Conservation (phyloP, 768 basidiomycete genomes). For the Rickenella mellea region DNA sequence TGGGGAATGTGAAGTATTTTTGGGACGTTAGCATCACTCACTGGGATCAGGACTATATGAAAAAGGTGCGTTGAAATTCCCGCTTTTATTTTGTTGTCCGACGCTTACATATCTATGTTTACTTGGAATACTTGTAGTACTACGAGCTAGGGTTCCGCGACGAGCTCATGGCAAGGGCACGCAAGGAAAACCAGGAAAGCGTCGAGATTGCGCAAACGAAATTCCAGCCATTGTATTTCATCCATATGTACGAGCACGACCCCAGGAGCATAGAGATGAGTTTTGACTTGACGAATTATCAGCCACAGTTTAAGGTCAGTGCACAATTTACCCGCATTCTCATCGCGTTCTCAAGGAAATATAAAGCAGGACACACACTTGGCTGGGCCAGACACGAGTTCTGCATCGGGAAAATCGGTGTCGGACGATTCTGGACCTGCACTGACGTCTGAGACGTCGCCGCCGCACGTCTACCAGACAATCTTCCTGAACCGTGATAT, state of each 20-base stretch:
- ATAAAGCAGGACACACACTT: neutral
- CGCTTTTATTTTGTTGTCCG: neutral
- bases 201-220: constrained; percentile 27
- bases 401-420: constrained; percentile 3
- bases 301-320: constrained; percentile 27
- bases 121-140: constrained; percentile 18
- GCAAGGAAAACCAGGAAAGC: constrained; percentile 14
- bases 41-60: constrained; percentile 30
- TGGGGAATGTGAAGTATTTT: constrained; percentile 33
- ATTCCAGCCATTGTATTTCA: constrained; percentile 38
- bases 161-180: constrained; percentile 15
- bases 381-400: constrained; percentile 8
- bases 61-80: constrained; percentile 22
- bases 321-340: neutral
- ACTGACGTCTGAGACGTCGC: too few relatives aligned
- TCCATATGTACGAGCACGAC: constrained; percentile 31
- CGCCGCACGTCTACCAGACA: constrained; percentile 37
- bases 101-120: neutral
- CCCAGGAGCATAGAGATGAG: constrained; percentile 43
- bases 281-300: constrained; percentile 39
- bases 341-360: neutral
- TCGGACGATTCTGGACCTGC: constrained; percentile 9
- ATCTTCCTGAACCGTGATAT: constrained; percentile 37
- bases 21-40: constrained; percentile 28
- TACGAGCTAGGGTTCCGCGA: constrained; percentile 26